These are phyloP conservation scores for Terfezia claveryi DNA, from an alignment of 495 filamentous ascomycete genomes.

Conservation along the genomic window DNA sequence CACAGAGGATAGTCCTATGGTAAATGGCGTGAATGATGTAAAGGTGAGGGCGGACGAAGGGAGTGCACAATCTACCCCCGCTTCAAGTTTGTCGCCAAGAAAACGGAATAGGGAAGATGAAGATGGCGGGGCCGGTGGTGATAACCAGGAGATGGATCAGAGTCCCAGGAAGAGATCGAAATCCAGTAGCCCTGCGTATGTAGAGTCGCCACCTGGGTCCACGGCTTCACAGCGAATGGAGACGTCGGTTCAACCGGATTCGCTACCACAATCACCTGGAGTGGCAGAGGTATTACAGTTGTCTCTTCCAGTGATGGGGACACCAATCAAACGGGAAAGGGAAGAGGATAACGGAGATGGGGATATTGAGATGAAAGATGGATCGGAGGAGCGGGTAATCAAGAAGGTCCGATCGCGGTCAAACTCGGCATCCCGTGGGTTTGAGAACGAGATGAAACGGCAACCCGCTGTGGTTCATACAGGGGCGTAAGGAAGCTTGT, in stretches of 20 bases:
- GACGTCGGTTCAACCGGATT: neutral
- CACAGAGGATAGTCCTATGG: neutral
- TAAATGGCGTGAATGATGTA: slow-evolving; percentile 4
- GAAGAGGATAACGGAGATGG: neutral
- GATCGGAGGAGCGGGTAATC: neutral
- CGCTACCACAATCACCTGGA: neutral
- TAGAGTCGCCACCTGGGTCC: neutral
- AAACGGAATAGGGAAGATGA: slow-evolving; percentile 10
- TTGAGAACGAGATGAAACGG: neutral
- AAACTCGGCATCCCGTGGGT: neutral
- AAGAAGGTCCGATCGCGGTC: neutral
- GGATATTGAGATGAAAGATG: neutral
- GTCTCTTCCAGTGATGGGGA: neutral
- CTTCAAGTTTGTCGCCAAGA: slow-evolving; percentile 4
- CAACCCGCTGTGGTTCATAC: neutral
- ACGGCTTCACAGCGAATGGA: neutral
- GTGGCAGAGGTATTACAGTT: neutral
- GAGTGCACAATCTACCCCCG: slow-evolving; percentile 5
- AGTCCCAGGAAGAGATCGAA: neutral
- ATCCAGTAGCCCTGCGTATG: neutral
- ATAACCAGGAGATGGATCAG: neutral
- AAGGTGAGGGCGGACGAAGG: neutral
- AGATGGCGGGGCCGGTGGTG: neutral
- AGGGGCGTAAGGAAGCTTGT: neutral
- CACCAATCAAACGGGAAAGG: neutral